Conservation (phyloP, 176 grass and related monocot genomes). For the Musa schizocarpa region DNA sequence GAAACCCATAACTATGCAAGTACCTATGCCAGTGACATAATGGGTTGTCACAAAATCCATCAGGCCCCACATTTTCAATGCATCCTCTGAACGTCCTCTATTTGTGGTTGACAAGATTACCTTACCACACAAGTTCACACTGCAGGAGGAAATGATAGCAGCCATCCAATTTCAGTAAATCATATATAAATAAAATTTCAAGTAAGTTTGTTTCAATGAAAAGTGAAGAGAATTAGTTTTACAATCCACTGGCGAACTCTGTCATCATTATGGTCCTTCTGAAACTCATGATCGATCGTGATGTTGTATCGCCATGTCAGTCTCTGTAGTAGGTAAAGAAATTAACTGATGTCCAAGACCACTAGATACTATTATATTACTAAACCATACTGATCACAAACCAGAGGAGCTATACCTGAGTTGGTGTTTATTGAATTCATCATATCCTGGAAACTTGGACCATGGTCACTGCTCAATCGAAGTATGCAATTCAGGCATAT, state of each 20-base stretch:
- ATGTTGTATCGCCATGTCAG: conserved; percentile 50
- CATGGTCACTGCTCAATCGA: conserved; percentile 50
- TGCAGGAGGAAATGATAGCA: conserved; percentile 17
- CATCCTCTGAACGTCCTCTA: conserved; percentile 26
- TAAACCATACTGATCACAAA: conserved; percentile 16
- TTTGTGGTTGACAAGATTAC: conserved; percentile 33
- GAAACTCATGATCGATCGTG: conserved; percentile 29
- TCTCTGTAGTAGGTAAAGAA: conserved; percentile 33
- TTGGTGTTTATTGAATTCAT: conserved; percentile 47
- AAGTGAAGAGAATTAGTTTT: conserved; percentile 6
- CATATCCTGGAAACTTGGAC: conserved; percentile 34
- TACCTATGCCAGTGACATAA: conserved; percentile 56
- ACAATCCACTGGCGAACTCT: conserved; percentile 27
- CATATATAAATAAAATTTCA: conserved; percentile 11
- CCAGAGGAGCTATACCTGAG: conserved; percentile 34
- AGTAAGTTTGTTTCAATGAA: not conserved
- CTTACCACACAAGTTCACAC: conserved; percentile 45
- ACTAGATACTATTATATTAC: not conserved
- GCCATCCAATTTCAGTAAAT: not conserved
- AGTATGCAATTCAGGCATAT: conserved; percentile 14
- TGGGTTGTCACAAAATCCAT: conserved; percentile 26
- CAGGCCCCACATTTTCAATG: conserved; percentile 22
- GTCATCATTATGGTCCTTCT: conserved; percentile 25
- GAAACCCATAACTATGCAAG: conserved; percentile 1
- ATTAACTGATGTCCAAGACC: conserved; percentile 4